Percentiles rank a stretch among this genome's conserved stretches.
These are phyloP conservation scores for Colletotrichum camelliae DNA, from an alignment of 2,329 filamentous ascomycete genomes.

Conservation along the genomic window DNA sequence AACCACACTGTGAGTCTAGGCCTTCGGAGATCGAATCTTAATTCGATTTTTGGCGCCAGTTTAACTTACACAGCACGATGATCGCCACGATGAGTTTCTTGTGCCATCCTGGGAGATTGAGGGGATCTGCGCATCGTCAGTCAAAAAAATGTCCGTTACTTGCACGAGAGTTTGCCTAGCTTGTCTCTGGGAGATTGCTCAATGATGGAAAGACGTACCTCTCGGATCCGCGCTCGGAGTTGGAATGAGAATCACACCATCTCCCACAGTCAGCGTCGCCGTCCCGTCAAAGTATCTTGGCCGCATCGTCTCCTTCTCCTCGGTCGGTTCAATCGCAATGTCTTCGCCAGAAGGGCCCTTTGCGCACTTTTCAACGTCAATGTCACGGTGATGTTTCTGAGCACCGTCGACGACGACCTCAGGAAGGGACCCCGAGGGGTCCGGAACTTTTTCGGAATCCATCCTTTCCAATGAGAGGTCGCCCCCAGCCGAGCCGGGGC, in stretches of 20 bases:
- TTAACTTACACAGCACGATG: slow-evolving; percentile 16
- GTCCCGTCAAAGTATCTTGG: slow-evolving; percentile 8
- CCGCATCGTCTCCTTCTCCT: background rate
- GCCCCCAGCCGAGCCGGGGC: background rate
- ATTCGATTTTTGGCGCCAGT: background rate
- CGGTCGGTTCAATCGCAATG: background rate
- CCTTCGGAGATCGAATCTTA: background rate
- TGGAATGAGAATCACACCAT: slow-evolving; percentile 26
- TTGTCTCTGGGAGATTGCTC: background rate
- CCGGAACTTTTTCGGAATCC: background rate
- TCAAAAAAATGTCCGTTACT: background rate
- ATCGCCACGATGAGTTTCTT: slow-evolving; percentile 27
- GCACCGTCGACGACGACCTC: background rate
- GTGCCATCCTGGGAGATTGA: slow-evolving; percentile 30
- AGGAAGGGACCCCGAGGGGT: background rate
- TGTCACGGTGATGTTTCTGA: background rate
- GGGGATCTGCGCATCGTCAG: slow-evolving; percentile 24
- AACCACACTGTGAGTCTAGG: background rate
- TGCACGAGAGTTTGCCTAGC: background rate
- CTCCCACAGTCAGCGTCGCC: background rate
- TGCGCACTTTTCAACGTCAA: background rate
- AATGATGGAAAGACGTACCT: slow-evolving; percentile 3
- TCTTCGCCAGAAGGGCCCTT: background rate
- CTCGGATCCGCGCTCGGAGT: slow-evolving; percentile 25
- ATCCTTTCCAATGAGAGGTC: background rate